Conservation (phyloP, 371 early-diverging fungal genomes). For the Lichtheimia ornata region DNA sequence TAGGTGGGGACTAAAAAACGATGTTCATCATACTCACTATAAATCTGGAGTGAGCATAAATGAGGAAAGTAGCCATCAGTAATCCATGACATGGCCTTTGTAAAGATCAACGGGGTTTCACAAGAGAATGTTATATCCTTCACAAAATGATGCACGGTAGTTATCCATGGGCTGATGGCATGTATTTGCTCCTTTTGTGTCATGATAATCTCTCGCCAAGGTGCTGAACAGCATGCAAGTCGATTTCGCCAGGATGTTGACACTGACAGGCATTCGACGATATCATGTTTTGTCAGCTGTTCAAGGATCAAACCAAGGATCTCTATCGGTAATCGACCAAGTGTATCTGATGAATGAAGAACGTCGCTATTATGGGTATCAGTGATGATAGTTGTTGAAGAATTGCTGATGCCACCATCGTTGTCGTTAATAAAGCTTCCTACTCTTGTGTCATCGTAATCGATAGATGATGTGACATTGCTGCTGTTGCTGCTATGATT, state of each 20-base stretch:
- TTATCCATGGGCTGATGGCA: conserved; percentile 3
- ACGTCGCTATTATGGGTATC: no score
- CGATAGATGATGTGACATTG: no score
- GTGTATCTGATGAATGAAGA: no score
- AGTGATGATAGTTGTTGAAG: no score
- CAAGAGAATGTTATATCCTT: conserved; percentile 1
- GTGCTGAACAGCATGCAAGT: not conserved
- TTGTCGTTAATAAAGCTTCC: no score
- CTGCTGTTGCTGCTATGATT: no score
- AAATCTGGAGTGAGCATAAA: not conserved
- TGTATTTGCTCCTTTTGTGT: not conserved
- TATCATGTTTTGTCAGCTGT: not conserved
- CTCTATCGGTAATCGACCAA: no score
- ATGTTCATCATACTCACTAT: conserved; percentile 1
- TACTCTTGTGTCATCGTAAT: no score
- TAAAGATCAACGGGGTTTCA: not conserved
- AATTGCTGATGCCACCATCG: no score
- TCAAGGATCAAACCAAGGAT: no score
- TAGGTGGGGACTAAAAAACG: not conserved
- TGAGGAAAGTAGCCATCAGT: not conserved
- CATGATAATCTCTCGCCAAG: conserved; percentile 6
- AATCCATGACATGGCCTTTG: conserved; percentile 3
- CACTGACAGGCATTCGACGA: conserved; percentile 4
- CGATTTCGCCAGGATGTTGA: conserved; percentile 3
- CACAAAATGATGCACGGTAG: not conserved